These are phyloP conservation scores for Lobosporangium transversale DNA, from an alignment of 192 early-diverging fungal genomes.

Conservation along the genomic window DNA sequence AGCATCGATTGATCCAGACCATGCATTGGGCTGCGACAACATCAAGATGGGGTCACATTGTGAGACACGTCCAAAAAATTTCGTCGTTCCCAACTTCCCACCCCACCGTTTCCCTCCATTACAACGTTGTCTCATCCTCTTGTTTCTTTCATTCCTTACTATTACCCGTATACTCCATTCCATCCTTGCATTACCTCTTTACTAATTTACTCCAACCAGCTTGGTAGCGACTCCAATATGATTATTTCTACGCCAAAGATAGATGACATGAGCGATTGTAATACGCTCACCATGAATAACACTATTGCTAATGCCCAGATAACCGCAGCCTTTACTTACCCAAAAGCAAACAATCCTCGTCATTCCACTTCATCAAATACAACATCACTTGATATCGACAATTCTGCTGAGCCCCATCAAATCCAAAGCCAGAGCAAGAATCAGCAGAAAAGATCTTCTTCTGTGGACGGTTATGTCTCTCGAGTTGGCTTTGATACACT, in stretches of 20 bases:
- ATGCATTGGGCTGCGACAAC: too few species aligned
- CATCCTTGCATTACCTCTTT: neutral
- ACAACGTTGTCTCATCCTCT: too few species aligned
- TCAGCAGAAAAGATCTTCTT: neutral
- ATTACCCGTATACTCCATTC: neutral
- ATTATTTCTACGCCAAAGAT: slow-evolving; percentile 45
- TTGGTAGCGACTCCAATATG: slow-evolving; percentile 4
- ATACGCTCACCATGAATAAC: slow-evolving; percentile 33
- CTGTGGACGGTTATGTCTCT: slow-evolving; percentile 21
- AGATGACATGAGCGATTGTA: slow-evolving; percentile 20
- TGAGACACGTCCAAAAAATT: too few species aligned
- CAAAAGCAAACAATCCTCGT: neutral
- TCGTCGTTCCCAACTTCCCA: too few species aligned
- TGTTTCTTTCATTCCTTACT: neutral
- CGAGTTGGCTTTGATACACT: slow-evolving; percentile 51
- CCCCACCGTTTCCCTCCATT: too few species aligned
- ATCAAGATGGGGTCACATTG: too few species aligned
- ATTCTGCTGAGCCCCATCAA: neutral
- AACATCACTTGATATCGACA: slow-evolving; percentile 8
- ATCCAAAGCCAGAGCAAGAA: neutral
- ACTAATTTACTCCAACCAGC: neutral
- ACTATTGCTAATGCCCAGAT: slow-evolving; percentile 30
- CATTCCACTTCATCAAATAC: slow-evolving; percentile 1
- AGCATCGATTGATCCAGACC: too few species aligned
- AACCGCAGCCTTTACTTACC: slow-evolving; percentile 17